Conservation (phyloP, 352 stramenopile genomes). For the Phytophthora pini region DNA sequence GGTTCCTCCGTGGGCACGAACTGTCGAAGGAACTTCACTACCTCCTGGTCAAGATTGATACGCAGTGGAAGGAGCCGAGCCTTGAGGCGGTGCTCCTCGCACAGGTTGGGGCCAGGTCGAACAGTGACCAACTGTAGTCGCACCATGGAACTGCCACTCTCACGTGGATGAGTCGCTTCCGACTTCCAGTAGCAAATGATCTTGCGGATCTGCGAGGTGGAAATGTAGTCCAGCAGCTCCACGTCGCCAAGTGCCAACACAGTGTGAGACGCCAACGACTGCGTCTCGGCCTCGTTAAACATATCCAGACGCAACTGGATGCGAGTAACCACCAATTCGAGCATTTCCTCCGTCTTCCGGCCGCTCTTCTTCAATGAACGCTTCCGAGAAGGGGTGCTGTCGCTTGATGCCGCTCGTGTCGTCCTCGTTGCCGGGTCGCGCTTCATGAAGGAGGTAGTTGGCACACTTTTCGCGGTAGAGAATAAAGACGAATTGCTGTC, state of each 20-base stretch:
- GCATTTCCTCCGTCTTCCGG: slow-evolving; percentile 90
- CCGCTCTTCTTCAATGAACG: slow-evolving; percentile 80
- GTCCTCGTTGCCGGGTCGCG: slow-evolving; percentile 36
- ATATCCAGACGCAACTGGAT: slow-evolving; percentile 87
- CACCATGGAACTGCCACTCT: slow-evolving; percentile 87
- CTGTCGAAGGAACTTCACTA: slow-evolving; percentile 87
- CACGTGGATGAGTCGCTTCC: slow-evolving; percentile 76
- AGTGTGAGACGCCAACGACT: slow-evolving; percentile 77
- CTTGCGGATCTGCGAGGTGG: slow-evolving; percentile 90
- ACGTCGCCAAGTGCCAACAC: slow-evolving; percentile 82
- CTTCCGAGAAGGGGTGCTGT: slow-evolving; percentile 40
- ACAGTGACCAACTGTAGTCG: slow-evolving; percentile 84
- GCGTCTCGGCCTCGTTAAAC: slow-evolving; percentile 79
- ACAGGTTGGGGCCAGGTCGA: slow-evolving; percentile 74
- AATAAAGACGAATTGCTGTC: slow-evolving; percentile 49
- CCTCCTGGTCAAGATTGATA: slow-evolving; percentile 89
- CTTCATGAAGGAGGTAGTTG: slow-evolving; percentile 43
- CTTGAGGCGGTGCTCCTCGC: slow-evolving; percentile 86
- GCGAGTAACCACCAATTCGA: slow-evolving; percentile 80
- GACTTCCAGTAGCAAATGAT: slow-evolving; percentile 93
- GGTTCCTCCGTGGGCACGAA: slow-evolving; percentile 70
- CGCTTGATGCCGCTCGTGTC: slow-evolving; percentile 30
- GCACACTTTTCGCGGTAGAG: slow-evolving; percentile 41
- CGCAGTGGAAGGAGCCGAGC: slow-evolving; percentile 77
- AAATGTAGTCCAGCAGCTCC: slow-evolving; percentile 91